These are phyloP conservation scores for Guadua angustifolia DNA, from an alignment of 176 grass and related monocot genomes.

Conservation along the genomic window DNA sequence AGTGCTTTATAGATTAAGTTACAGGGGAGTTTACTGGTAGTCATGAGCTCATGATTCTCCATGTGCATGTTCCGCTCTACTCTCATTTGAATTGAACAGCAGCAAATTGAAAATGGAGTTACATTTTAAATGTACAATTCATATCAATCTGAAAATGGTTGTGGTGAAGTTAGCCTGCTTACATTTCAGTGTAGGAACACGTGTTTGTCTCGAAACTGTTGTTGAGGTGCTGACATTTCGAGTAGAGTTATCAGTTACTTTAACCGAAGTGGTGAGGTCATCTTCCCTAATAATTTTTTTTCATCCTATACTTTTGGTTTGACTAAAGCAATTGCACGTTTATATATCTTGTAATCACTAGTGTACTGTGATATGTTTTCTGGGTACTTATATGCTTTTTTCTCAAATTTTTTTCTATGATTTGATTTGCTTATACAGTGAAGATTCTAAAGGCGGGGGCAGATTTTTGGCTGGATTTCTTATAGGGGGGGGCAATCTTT, in stretches of 20 bases:
- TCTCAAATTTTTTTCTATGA: not conserved
- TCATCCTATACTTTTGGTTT: not conserved
- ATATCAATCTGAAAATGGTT: not conserved
- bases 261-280: not conserved
- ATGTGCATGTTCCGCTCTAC: not conserved
- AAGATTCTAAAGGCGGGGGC: conserved; percentile 61
- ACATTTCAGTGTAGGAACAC: not conserved
- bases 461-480: conserved; percentile 72
- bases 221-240: not conserved
- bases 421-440: conserved; percentile 45
- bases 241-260: not conserved
- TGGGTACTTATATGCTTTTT: not conserved
- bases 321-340: not conserved
- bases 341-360: not conserved
- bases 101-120: not conserved
- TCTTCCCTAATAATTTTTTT: not conserved
- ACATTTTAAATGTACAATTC: conserved; percentile 5
- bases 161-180: not conserved
- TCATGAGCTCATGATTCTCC: not conserved
- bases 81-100: not conserved
- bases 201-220: not conserved
- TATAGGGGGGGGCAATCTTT: conserved; percentile 70
- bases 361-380: not conserved
- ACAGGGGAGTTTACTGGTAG: not conserved
- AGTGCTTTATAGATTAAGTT: not conserved